These are phyloP conservation scores for Perilla frutescens DNA, from an alignment of 257 asterid species.

Conservation along the genomic window DNA sequence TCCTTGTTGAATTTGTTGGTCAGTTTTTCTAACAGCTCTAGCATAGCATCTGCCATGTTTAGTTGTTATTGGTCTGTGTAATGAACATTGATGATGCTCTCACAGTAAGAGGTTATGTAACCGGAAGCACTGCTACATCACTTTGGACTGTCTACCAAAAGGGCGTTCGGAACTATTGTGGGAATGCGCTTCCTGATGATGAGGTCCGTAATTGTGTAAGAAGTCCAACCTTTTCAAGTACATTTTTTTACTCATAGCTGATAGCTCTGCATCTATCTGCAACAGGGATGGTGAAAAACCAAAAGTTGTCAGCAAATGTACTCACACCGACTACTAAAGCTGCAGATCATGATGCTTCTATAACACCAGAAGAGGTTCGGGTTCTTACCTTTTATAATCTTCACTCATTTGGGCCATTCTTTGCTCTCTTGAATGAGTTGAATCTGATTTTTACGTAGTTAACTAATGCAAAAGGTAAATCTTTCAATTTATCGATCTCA, in stretches of 20 bases:
- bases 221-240: slow-evolving; percentile 13
- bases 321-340: slow-evolving; percentile 97
- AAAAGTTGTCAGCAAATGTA: slow-evolving; percentile 69
- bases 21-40: slow-evolving; percentile 38
- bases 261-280: slow-evolving; percentile 21
- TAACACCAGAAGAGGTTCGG: slow-evolving; percentile 84
- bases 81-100: slow-evolving; percentile 31
- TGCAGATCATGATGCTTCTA: slow-evolving; percentile 93
- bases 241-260: slow-evolving; percentile 18
- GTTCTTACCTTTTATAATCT: slow-evolving; percentile 7
- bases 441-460: neutral
- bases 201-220: slow-evolving; percentile 44
- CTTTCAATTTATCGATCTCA: neutral
- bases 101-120: slow-evolving; percentile 89
- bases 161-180: slow-evolving; percentile 82
- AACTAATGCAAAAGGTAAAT: neutral
- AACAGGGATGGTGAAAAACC: slow-evolving; percentile 85
- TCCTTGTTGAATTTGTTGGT: slow-evolving; percentile 98
- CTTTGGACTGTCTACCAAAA: slow-evolving; percentile 93
- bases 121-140: slow-evolving; percentile 97
- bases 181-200: slow-evolving; percentile 95
- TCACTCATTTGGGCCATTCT: neutral
- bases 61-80: slow-evolving; percentile 13
- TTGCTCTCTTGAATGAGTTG: neutral
- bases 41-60: neutral